Evolutionary conservation across 108 stramenopile genomes (phyloP), one percentile per base, ranked within the genome.

Genomic region (Schizochytrium sp.): DNA sequence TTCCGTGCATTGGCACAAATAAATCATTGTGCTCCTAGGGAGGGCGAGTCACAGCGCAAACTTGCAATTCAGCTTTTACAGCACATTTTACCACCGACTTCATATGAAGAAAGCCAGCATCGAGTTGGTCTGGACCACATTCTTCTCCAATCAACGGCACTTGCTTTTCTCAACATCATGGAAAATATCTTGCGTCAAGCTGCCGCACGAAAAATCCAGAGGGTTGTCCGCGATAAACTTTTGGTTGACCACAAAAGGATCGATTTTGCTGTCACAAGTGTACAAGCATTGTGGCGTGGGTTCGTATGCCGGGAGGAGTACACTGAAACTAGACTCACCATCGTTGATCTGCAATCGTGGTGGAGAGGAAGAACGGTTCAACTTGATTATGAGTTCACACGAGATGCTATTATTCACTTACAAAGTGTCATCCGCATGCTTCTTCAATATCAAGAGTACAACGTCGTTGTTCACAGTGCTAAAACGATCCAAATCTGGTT

Each of bases 51-150:
- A 17, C 19, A 60, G 17, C 19, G 59, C 17, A n/a, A 17, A n/a
- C 28, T n/a, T 60, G 59, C 19, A n/a, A 17, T 60, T 1, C 59
- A n/a, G 59, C 59, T 17, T n/a, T 60, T n/a, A n/a, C 19, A 17
- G 17, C 59, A n/a, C 59, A 60, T 17, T 2, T n/a, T 60, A n/a
- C 59, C 28, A n/a, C 59, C 19, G 59, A 17, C 19, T n/a, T 60
- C 28, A 60, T 60, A n/a, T 60, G 19, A 17, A 60, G 19, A n/a
- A n/a, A n/a, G 19, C 2, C 64, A 69, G 28, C 42, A 69, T 15
- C 64, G 64, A 38, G 15, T 69, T 44, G 64, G 64, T 8, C 28
- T 69, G 12, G 64, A 69, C 19, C 64, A 69, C 64, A 44, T 69
- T 8, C 64, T 69, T 44, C 44, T 69, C 5, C 64, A 38, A 2